Evolutionary conservation across 2,329 filamentous ascomycete genomes (phyloP), one percentile per base, ranked within the genome.

Genomic region (Trichoderma koningii): DNA sequence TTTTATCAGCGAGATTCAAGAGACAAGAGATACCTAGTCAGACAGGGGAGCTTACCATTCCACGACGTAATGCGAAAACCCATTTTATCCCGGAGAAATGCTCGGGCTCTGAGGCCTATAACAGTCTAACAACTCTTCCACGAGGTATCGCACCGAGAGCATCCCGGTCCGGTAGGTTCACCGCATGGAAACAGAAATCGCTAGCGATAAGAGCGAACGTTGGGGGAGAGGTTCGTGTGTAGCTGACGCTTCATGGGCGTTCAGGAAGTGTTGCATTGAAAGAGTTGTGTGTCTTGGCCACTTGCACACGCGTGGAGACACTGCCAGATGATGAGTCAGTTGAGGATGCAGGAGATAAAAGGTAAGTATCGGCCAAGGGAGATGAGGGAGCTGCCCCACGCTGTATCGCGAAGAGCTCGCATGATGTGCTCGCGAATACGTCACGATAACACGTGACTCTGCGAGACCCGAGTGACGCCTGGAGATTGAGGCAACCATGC

Each of bases 1-100:
- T 26, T 2, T 19, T 42, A 15, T 41, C 15, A 64, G 17, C 19
- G 60, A 26, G 23, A 30, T 38, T 21, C 2, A 5, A 14, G 19
- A 38, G 70, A 12, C 34, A 38, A 38, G 12, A 12, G 34, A 2
- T 38, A 38, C 12, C 34, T 5, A 38, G 12, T 14, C 34, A 14
- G 12, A 3, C 34, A 10, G 34, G 34, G 12, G 26, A 6, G 14
- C 83, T 74, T 76, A 91, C 90, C 91, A 78, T 94, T 94, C 91
- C 91, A 94, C 15, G 90, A 91, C 3, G 91, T 95, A 71, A 97
- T 92, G 67, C 92, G 88, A 69, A 96, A 80, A 17, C 83, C 84
- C 90, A 93, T 93, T 21, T 72, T 83, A 15, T n/a, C 44, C 45
- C 9, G 9, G 23, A 19, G 9, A 9, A 34, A 19, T 28, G 5